Evolutionary conservation across 495 filamentous ascomycete species (phyloP).

Genomic region (Xylaria sp.): DNA sequence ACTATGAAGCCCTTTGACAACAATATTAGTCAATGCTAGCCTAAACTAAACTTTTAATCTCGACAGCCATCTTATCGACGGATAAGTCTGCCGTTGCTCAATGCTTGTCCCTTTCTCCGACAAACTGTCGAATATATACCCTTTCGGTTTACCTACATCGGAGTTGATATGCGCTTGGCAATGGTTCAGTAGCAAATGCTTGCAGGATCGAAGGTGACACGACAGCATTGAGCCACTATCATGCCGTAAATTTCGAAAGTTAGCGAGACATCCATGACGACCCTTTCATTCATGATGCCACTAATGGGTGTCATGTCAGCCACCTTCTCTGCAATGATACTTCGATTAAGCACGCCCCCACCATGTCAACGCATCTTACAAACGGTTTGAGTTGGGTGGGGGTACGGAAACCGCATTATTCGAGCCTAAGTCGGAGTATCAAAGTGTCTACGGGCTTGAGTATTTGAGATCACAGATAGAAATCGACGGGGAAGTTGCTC

Average conservation of each 20-base stretch:
- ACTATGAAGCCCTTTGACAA: neutral
- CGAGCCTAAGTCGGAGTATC: neutral
- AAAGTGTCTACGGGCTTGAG: neutral
- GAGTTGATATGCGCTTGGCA: conserved; percentile 6
- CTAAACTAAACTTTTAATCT: neutral
- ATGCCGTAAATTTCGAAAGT: neutral
- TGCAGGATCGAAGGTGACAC: conserved; percentile 1
- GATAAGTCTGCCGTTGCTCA: neutral
- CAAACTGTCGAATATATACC: neutral
- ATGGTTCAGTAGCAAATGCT: neutral
- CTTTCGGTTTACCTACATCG: conserved; percentile 12
- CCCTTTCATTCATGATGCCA: conserved; percentile 2
- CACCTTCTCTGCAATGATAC: neutral
- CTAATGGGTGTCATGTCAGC: conserved; percentile 2
- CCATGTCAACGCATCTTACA: neutral
- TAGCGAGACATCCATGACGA: neutral
- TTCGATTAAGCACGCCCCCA: neutral
- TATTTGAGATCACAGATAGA: neutral
- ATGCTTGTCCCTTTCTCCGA: neutral
- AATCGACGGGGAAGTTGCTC: neutral
- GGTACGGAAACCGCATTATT: neutral
- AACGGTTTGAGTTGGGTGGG: neutral
- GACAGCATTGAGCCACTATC: conserved; percentile 6
- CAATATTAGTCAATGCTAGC: conserved; percentile 11
- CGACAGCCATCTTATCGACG: neutral